Conservation (phyloP, 116 monocot genomes). For the Papilionanthe hybrid region DNA sequence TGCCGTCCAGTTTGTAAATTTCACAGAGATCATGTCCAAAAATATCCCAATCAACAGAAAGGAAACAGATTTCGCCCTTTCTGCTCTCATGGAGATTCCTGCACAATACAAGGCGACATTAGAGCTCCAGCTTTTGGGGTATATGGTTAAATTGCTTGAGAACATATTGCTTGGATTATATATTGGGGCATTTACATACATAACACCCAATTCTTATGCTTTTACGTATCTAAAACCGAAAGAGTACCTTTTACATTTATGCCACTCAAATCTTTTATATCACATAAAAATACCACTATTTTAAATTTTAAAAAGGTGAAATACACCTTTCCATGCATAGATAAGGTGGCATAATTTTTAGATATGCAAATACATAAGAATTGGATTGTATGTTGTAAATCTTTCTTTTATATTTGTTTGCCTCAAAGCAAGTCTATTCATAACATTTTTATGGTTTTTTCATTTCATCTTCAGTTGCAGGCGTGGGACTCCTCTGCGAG, state of each 20-base stretch:
- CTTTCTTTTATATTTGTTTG: background rate
- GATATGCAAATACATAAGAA: no score
- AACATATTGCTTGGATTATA: background rate
- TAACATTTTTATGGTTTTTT: background rate
- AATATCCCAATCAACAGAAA: constrained; percentile 40
- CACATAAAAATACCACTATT: no score
- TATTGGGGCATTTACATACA: no score
- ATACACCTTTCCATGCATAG: no score
- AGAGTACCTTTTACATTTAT: no score
- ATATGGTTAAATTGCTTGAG: constrained; percentile 23
- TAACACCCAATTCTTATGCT: no score
- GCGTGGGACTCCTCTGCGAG: constrained; percentile 34
- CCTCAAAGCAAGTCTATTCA: background rate
- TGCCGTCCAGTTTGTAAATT: constrained; percentile 70
- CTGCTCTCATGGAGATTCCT: constrained; percentile 76
- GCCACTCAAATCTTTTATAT: no score
- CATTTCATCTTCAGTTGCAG: constrained; percentile 32
- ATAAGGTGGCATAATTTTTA: no score
- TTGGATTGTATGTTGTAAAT: no score
- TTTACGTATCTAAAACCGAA: no score
- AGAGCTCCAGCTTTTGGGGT: constrained; percentile 74
- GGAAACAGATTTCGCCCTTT: constrained; percentile 70
- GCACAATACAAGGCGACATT: constrained; percentile 71
- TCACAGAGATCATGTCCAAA: constrained; percentile 73
- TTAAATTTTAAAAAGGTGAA: no score